phyloP scores from a whole-genome alignment of 2,329 filamentous ascomycete species.

The Golovinomyces cichoracearum region DNA sequence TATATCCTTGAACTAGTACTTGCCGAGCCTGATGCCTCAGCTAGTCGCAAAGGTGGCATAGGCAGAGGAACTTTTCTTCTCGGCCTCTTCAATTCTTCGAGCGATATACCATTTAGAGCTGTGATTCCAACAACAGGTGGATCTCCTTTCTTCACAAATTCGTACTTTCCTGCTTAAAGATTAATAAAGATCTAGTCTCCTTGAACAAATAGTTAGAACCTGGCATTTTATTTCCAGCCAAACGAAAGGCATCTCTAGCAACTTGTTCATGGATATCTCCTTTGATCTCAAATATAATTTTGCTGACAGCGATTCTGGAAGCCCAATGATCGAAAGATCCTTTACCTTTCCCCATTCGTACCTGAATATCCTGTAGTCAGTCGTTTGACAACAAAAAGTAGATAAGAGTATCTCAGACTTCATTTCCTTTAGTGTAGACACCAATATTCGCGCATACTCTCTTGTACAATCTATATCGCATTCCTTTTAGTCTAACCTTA shows the following conservation, averaged over 20 bases:
- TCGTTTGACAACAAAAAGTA: too few relatives aligned
- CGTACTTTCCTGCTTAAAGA: conserved; percentile 40
- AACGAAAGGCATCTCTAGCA: conserved; percentile 69
- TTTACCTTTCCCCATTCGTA: conserved; percentile 98
- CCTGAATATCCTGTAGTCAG: conserved; percentile 20
- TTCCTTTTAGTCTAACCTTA: conserved; percentile 59
- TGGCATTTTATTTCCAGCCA: conserved; percentile 86
- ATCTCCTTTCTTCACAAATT: conserved; percentile 85
- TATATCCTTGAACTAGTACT: too few relatives aligned
- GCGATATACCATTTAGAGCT: conserved; percentile 57
- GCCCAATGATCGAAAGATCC: conserved; percentile 96
- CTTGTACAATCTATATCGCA: conserved; percentile 82
- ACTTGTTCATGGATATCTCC: conserved; percentile 87
- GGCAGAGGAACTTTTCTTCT: conserved; percentile 23
- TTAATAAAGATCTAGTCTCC: not conserved
- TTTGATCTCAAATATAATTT: conserved; percentile 77
- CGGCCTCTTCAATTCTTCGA: conserved; percentile 61
- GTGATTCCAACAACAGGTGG: conserved; percentile 76
- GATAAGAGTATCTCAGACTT: conserved; percentile 29
- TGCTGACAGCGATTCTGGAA: conserved; percentile 64
- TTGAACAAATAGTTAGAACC: conserved; percentile 22
- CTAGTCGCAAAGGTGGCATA: conserved; percentile 1
- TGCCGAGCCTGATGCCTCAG: too few relatives aligned
- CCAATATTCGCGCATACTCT: conserved; percentile 77
- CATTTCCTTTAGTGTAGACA: conserved; percentile 86